Evolutionary conservation across 139 green algal genomes (phyloP).

Genomic region (Ettlia oleoabundans): DNA sequence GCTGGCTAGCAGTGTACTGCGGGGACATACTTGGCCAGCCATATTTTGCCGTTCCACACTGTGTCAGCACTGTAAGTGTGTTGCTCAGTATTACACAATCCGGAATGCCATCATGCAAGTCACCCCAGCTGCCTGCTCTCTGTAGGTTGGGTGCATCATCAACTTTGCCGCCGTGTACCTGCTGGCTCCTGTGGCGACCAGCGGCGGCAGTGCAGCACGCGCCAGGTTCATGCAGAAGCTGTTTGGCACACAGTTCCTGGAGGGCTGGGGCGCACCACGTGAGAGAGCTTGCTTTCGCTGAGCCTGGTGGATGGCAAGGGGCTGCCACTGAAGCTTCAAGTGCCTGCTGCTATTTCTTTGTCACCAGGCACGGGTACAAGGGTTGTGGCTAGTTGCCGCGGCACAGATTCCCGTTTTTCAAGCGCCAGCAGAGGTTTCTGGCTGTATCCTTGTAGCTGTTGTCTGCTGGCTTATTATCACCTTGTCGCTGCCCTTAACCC

Average conservation of each 20-base stretch:
- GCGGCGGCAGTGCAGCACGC: conserved; percentile 35
- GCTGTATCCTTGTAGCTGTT: not conserved
- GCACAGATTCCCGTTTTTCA: too few species aligned
- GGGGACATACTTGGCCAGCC: too few species aligned
- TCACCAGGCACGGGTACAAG: too few species aligned
- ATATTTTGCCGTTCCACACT: too few species aligned
- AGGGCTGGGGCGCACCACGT: conserved; percentile 70
- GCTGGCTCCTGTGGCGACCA: conserved; percentile 79
- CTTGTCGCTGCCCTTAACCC: not conserved
- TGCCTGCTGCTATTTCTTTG: not conserved
- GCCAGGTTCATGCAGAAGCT: conserved; percentile 55
- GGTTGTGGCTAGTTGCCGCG: too few species aligned
- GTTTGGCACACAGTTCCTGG: conserved; percentile 73
- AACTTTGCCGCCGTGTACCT: conserved; percentile 97
- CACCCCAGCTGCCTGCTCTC: not conserved
- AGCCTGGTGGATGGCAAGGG: too few species aligned
- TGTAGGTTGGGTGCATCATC: conserved; percentile 85
- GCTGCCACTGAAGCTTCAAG: not conserved
- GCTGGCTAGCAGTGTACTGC: too few species aligned
- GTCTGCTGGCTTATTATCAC: not conserved
- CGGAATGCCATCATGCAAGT: too few species aligned
- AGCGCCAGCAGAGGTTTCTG: too few species aligned
- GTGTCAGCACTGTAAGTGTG: too few species aligned
- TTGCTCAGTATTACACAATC: too few species aligned
- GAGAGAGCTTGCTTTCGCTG: too few species aligned